Evolutionary conservation across 805 yeast species (phyloP).

Genomic region (Pichia rugopelliculosa): DNA sequence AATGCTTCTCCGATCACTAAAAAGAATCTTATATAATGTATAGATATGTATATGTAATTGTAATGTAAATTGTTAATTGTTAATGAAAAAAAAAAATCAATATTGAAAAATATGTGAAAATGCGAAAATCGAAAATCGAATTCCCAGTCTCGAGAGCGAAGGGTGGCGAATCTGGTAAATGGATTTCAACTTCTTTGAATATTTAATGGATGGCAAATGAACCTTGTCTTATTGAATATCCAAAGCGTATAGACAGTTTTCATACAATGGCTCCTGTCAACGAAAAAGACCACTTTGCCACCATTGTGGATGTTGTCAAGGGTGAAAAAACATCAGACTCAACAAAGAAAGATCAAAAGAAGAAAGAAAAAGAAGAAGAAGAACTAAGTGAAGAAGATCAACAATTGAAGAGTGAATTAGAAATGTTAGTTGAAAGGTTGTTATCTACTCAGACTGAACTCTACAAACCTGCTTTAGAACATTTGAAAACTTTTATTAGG

Average conservation of each 20-base stretch:
- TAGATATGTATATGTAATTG: too few species aligned
- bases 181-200: background rate
- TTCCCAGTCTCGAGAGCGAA: background rate
- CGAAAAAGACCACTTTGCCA: constrained; percentile 14
- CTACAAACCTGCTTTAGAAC: constrained; percentile 55
- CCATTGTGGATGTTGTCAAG: background rate
- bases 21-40: background rate
- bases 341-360: constrained; percentile 14
- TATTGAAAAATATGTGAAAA: background rate
- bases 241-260: background rate
- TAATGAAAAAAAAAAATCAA: background rate
- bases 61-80: background rate
- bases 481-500: constrained; percentile 70
- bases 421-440: constrained; percentile 75
- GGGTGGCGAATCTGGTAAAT: background rate
- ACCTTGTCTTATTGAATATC: background rate
- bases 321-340: constrained; percentile 3
- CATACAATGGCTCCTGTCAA: constrained; percentile 19
- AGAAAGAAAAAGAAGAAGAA: constrained; percentile 42
- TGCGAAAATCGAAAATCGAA: background rate
- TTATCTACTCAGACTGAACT: constrained; percentile 44
- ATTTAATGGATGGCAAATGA: background rate
- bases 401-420: constrained; percentile 79
- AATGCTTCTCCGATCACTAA: background rate
- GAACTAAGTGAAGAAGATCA: constrained; percentile 92